phyloP scores from a whole-genome alignment of 306 rosid species.

The Rosa rugosa region DNA sequence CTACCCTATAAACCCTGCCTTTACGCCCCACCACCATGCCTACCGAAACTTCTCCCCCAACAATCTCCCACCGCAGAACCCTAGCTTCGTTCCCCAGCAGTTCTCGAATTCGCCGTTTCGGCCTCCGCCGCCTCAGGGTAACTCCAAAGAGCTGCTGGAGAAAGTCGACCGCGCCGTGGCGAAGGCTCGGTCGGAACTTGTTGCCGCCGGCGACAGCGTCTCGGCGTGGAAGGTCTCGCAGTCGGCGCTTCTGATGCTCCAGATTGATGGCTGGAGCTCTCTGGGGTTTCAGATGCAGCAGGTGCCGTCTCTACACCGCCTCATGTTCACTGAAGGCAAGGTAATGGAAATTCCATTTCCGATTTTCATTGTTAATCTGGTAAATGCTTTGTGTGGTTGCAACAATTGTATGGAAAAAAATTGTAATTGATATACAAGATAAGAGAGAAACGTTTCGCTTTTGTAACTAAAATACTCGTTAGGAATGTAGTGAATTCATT shows the following conservation, averaged over 20 bases:
- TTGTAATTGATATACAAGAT: background rate
- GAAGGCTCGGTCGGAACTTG: constrained; percentile 44
- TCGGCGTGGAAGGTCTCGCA: constrained; percentile 77
- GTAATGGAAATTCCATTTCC: constrained; percentile 30
- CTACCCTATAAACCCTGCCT: constrained; percentile 5
- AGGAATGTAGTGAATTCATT: background rate
- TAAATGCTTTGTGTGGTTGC: background rate
- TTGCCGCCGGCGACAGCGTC: constrained; percentile 49
- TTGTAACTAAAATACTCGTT: background rate
- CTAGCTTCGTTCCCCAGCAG: constrained; percentile 6
- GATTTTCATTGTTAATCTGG: background rate
- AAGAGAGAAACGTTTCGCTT: background rate
- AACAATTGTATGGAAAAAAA: background rate
- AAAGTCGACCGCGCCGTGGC: constrained; percentile 45
- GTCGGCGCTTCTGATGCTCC: constrained; percentile 50
- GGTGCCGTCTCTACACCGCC: constrained; percentile 63
- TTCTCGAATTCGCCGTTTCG: background rate
- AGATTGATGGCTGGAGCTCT: constrained; percentile 62
- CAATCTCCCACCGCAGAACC: constrained; percentile 4
- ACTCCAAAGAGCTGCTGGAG: constrained; percentile 20
- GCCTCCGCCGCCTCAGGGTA: background rate
- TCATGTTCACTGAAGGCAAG: constrained; percentile 71
- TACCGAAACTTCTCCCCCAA: background rate
- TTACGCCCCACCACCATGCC: constrained; percentile 3
- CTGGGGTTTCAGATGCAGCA: constrained; percentile 69